These are phyloP conservation scores for Nakazawaea ernobii DNA, from an alignment of 805 yeast genomes.

Conservation along the genomic window DNA sequence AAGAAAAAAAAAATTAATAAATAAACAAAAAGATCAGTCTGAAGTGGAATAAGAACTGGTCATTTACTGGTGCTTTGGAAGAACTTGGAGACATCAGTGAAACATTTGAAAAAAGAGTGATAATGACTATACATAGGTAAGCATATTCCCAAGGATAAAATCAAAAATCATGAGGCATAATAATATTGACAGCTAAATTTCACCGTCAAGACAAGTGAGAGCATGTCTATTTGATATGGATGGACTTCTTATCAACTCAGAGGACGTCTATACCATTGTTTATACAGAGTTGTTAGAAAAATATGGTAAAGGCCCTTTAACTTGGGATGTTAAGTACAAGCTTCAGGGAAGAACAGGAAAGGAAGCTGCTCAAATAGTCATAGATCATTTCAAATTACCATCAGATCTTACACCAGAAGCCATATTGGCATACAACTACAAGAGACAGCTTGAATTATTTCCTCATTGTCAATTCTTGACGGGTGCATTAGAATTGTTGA, in stretches of 20 bases:
- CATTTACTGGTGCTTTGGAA: too few species aligned
- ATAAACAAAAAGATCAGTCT: too few species aligned
- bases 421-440: slow-evolving; percentile 44
- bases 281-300: slow-evolving; percentile 58
- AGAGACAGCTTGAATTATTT: slow-evolving; percentile 58
- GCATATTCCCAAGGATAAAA: too few species aligned
- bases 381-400: slow-evolving; percentile 65
- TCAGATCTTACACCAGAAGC: slow-evolving; percentile 54
- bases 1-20: too few species aligned
- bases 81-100: too few species aligned
- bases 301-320: slow-evolving; percentile 72
- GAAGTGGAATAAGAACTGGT: too few species aligned
- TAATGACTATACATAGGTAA: too few species aligned
- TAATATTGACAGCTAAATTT: too few species aligned
- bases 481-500: slow-evolving; percentile 73
- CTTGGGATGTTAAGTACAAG: slow-evolving; percentile 86
- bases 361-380: slow-evolving; percentile 57
- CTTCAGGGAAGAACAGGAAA: slow-evolving; percentile 91
- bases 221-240: slow-evolving; percentile 89
- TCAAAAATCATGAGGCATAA: too few species aligned
- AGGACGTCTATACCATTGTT: slow-evolving; percentile 82
- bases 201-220: slow-evolving; percentile 26
- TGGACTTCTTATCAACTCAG: slow-evolving; percentile 88
- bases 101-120: too few species aligned
- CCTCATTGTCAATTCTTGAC: slow-evolving; percentile 61